Evolutionary conservation across 495 filamentous ascomycete genomes (phyloP).

Genomic region (Xylona heveae): DNA sequence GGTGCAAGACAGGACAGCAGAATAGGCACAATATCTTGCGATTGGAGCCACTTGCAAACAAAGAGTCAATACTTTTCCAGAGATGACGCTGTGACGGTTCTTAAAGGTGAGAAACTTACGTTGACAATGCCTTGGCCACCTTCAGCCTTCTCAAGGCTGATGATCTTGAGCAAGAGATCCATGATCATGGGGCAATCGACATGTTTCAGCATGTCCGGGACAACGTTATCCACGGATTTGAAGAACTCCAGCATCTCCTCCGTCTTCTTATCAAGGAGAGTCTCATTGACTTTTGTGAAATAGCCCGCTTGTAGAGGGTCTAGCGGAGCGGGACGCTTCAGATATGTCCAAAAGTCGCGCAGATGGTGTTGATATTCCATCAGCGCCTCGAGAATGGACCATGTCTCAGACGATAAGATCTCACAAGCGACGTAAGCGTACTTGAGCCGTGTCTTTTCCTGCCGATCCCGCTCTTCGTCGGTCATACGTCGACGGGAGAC

Average conservation of each 20-base stretch:
- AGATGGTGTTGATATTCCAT: slow-evolving; percentile 64
- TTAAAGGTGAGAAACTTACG: slow-evolving; percentile 27
- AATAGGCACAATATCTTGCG: slow-evolving; percentile 70
- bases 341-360: slow-evolving; percentile 75
- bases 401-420: slow-evolving; percentile 85
- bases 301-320: slow-evolving; percentile 89
- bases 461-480: slow-evolving; percentile 41
- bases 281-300: slow-evolving; percentile 97
- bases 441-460: slow-evolving; percentile 71
- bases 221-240: slow-evolving; percentile 57
- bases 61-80: not conserved
- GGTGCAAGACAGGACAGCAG: slow-evolving; percentile 74
- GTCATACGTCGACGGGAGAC: slow-evolving; percentile 3
- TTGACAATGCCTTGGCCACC: slow-evolving; percentile 86
- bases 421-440: slow-evolving; percentile 86
- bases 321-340: slow-evolving; percentile 57
- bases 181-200: slow-evolving; percentile 98
- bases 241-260: slow-evolving; percentile 85
- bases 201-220: slow-evolving; percentile 73
- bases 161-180: slow-evolving; percentile 93
- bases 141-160: slow-evolving; percentile 85
- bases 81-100: not conserved
- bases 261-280: slow-evolving; percentile 89
- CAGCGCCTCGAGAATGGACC: slow-evolving; percentile 83
- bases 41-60: slow-evolving; percentile 61